phyloP scores from a whole-genome alignment of 2,329 filamentous ascomycete genomes.

The Furcasterigmium furcatum region DNA sequence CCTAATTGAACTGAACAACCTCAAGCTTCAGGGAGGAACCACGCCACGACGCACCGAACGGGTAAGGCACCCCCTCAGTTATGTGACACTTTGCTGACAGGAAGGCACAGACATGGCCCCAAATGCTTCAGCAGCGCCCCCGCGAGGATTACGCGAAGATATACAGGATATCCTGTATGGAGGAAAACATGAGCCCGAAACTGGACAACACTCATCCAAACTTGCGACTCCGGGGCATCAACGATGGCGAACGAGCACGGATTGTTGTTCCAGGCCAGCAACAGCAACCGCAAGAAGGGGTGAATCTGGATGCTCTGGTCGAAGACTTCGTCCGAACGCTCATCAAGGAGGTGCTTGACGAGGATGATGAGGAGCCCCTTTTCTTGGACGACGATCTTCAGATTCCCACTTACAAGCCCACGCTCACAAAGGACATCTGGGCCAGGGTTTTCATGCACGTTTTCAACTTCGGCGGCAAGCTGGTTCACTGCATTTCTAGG shows the following conservation, averaged over 20 bases:
- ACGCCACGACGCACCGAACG: neutral
- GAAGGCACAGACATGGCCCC: neutral
- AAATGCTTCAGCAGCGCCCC: neutral
- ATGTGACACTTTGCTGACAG: neutral
- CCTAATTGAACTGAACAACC: neutral
- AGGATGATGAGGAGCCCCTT: conserved; percentile 2
- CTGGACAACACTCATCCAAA: conserved; percentile 21
- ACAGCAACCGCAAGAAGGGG: too few species aligned
- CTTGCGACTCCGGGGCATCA: conserved; percentile 14
- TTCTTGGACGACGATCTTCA: neutral
- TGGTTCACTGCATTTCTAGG: conserved; percentile 41
- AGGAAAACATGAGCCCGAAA: conserved; percentile 26
- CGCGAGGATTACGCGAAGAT: too few species aligned
- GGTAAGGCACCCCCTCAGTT: neutral
- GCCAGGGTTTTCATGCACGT: conserved; percentile 29
- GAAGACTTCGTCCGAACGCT: too few species aligned
- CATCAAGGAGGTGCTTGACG: neutral
- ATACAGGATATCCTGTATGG: conserved; percentile 23
- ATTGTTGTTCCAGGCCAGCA: too few species aligned
- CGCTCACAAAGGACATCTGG: conserved; percentile 24
- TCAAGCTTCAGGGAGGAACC: neutral
- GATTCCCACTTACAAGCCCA: conserved; percentile 5
- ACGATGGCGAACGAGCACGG: too few species aligned
- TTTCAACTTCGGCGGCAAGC: conserved; percentile 26
- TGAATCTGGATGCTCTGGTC: neutral